phyloP scores from a whole-genome alignment of 2,329 filamentous ascomycete genomes.

The Scedosporium dehoogii region DNA sequence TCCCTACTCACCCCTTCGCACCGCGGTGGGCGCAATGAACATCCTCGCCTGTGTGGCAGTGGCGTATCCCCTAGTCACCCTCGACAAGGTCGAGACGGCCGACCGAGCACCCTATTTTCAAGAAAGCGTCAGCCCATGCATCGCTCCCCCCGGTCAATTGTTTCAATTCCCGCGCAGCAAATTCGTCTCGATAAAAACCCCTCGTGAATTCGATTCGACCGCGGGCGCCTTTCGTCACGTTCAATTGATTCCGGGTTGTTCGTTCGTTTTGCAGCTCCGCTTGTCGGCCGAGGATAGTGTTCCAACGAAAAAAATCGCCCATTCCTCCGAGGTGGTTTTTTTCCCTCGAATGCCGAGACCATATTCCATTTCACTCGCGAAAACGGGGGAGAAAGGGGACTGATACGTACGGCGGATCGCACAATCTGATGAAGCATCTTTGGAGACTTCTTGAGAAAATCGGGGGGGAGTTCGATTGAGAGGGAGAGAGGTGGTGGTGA shows the following conservation, averaged over 20 bases:
- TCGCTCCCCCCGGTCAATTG: not conserved
- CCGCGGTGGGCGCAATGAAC: slow-evolving; percentile 52
- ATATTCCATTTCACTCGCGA: not conserved
- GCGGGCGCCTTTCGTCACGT: not conserved
- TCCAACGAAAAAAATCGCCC: not conserved
- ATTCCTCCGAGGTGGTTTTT: not conserved
- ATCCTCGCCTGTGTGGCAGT: slow-evolving; percentile 37
- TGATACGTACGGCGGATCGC: slow-evolving; percentile 6
- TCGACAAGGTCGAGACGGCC: slow-evolving; percentile 5
- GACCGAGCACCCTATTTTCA: slow-evolving; percentile 5
- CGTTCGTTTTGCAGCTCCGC: not conserved
- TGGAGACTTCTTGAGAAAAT: not conserved
- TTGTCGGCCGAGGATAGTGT: not conserved
- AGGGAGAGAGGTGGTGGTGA: not conserved
- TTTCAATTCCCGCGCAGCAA: not conserved
- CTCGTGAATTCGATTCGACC: not conserved
- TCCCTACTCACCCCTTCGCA: slow-evolving; percentile 46
- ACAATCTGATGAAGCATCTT: slow-evolving; percentile 6
- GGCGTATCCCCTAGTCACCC: slow-evolving; percentile 4
- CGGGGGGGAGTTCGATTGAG: not conserved
- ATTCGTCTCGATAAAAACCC: not conserved
- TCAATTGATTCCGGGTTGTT: not conserved
- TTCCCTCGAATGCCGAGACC: not conserved
- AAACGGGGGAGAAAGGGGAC: not conserved
- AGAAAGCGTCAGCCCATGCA: not conserved